Percentiles rank a stretch among this genome's conserved stretches.
Conservation (phyloP, 169 alveolate genomes). For the Pseudocohnilembus persalinus region DNA sequence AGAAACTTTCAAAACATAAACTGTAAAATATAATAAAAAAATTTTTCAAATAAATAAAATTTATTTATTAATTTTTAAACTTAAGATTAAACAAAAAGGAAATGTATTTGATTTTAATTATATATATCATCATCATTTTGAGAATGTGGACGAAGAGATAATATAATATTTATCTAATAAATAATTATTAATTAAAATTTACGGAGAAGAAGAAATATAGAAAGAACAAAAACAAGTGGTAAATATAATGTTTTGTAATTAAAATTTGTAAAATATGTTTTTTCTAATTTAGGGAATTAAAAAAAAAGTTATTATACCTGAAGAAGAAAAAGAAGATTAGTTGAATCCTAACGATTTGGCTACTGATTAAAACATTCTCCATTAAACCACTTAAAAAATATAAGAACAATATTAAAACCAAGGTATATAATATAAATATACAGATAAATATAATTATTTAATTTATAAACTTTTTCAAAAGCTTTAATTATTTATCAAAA, state of each 20-base stretch:
- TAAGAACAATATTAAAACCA: neutral
- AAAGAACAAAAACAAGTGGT: neutral
- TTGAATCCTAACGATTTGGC: neutral
- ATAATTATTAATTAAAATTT: too few relatives aligned
- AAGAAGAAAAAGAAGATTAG: neutral
- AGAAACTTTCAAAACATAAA: neutral
- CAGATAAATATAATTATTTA: neutral
- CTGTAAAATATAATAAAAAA: neutral
- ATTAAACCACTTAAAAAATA: too few relatives aligned
- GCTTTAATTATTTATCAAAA: neutral
- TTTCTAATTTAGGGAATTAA: neutral
- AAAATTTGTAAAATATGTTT: too few relatives aligned
- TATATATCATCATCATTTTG: neutral
- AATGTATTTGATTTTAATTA: neutral
- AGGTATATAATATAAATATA: neutral
- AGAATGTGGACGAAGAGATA: neutral
- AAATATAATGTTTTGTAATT: too few relatives aligned
- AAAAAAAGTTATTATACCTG: neutral
- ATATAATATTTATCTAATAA: too few relatives aligned
- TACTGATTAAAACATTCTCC: too few relatives aligned
- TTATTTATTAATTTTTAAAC: too few relatives aligned
- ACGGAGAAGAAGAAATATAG: neutral
- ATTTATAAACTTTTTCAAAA: too few relatives aligned
- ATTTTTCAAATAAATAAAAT: too few relatives aligned
- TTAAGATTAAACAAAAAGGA: neutral